Percentiles rank a stretch among this genome's conserved stretches.
phyloP scores from a whole-genome alignment of 768 basidiomycete species.

The Dioszegia aurantiaca region DNA sequence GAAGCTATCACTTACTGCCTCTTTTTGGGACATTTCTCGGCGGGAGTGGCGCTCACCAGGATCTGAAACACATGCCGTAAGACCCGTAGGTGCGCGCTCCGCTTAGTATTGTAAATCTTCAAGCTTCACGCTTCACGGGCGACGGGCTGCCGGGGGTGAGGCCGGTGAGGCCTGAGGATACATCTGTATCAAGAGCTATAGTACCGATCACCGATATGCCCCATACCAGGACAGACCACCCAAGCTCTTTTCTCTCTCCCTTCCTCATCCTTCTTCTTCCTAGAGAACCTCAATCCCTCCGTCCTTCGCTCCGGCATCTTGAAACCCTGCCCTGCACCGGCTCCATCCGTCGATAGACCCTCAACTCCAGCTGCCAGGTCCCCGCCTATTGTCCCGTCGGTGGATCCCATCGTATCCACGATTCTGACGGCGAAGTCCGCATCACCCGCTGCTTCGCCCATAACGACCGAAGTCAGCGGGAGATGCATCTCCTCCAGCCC shows the following conservation, averaged over 20 bases:
- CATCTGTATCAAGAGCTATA: constrained; percentile 21
- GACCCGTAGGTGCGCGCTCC: too few species aligned
- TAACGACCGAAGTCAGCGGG: constrained; percentile 23
- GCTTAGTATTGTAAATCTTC: too few species aligned
- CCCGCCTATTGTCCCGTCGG: not conserved
- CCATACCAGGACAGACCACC: constrained; percentile 49
- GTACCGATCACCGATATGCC: constrained; percentile 44
- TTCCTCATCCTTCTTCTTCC: constrained; percentile 46
- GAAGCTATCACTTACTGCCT: too few species aligned
- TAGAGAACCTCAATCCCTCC: constrained; percentile 35
- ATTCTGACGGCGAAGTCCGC: constrained; percentile 37
- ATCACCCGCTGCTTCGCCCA: constrained; percentile 44
- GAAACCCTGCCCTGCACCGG: constrained; percentile 23
- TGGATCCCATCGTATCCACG: constrained; percentile 11
- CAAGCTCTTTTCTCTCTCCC: constrained; percentile 43
- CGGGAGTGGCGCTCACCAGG: too few species aligned
- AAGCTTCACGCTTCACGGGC: too few species aligned
- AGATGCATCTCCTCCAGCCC: constrained; percentile 62
- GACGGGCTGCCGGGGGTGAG: too few species aligned
- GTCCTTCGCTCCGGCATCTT: constrained; percentile 22
- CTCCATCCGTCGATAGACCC: constrained; percentile 18
- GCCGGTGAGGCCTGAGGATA: too few species aligned
- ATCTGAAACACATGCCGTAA: constrained; percentile 11
- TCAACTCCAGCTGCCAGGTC: constrained; percentile 59
- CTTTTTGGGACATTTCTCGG: too few species aligned